Evolutionary conservation across 495 filamentous ascomycete species (phyloP).

Genomic region (Trichoderma asperelloides): DNA sequence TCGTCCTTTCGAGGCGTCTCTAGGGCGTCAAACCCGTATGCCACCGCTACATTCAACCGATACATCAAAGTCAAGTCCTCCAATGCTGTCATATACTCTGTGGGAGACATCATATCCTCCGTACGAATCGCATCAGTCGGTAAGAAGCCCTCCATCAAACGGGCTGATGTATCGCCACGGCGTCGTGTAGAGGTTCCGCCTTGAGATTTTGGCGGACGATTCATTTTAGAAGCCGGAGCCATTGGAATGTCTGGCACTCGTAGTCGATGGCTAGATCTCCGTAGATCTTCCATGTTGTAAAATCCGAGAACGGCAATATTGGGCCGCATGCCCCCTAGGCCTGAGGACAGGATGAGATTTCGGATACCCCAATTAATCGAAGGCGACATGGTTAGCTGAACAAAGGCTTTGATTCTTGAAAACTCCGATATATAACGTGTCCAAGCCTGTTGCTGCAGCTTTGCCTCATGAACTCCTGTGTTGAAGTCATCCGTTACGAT

Average conservation of each 20-base stretch:
- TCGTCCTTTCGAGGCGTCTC: conserved; percentile 55
- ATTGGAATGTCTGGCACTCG: conserved; percentile 25
- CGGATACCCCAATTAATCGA: conserved; percentile 77
- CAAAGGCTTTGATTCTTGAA: conserved; percentile 83
- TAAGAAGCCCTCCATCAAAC: conserved; percentile 39
- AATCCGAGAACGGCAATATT: conserved; percentile 75
- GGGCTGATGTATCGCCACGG: conserved; percentile 36
- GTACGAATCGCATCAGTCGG: conserved; percentile 53
- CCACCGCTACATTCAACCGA: conserved; percentile 78
- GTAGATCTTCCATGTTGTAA: conserved; percentile 66
- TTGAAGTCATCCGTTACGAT: conserved; percentile 79
- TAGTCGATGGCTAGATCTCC: conserved; percentile 33
- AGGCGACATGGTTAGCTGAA: conserved; percentile 75
- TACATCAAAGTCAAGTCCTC: conserved; percentile 72
- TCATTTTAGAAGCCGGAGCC: conserved; percentile 13
- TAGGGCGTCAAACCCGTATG: conserved; percentile 69
- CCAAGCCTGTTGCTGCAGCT: conserved; percentile 72
- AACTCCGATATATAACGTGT: conserved; percentile 73
- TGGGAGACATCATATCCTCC: conserved; percentile 53
- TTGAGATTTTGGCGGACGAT: conserved; percentile 11
- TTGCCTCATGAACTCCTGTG: conserved; percentile 67
- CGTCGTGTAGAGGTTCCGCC: conserved; percentile 17
- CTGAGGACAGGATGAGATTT: conserved; percentile 72
- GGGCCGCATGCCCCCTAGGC: conserved; percentile 82
- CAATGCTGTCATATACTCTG: conserved; percentile 71